These are phyloP conservation scores for Penicillium sumatraense DNA, from an alignment of 2,329 filamentous ascomycete genomes.

Conservation along the genomic window DNA sequence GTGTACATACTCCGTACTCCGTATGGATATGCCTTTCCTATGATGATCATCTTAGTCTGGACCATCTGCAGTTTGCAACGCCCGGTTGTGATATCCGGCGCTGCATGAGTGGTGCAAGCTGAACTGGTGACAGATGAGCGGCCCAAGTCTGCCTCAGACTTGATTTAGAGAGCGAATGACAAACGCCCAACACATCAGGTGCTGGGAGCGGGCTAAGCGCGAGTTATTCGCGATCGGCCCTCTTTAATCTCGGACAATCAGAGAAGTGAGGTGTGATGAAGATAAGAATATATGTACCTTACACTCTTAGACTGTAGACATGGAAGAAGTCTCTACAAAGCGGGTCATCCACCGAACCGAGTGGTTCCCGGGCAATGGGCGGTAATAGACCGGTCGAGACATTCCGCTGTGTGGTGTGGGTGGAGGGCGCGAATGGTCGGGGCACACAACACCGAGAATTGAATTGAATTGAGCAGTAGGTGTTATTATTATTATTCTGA, in stretches of 20 bases:
- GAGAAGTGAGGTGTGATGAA: neutral
- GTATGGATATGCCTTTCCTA: no score
- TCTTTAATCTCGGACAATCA: neutral
- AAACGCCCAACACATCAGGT: slow-evolving; percentile 19
- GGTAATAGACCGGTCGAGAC: slow-evolving; percentile 18
- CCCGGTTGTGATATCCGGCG: neutral
- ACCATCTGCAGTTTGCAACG: neutral
- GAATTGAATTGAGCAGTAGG: no score
- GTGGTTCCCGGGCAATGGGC: neutral
- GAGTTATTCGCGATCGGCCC: slow-evolving; percentile 1
- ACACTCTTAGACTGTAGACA: neutral
- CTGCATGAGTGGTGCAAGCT: neutral
- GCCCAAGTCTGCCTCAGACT: no score
- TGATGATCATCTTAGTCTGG: neutral
- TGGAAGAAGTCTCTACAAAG: neutral
- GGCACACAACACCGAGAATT: neutral
- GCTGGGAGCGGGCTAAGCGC: slow-evolving; percentile 19
- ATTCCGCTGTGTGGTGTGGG: neutral
- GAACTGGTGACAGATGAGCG: neutral
- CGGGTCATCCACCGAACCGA: neutral
- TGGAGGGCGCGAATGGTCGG: neutral
- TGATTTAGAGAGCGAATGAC: slow-evolving; percentile 13
- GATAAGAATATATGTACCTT: neutral
- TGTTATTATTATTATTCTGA: no score
- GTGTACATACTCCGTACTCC: no score